A percentile compares a stretch with the other conserved stretches of the same genome.
These are phyloP conservation scores for Fusarium torreyae DNA, from an alignment of 2,329 filamentous ascomycete species.

Conservation along the genomic window DNA sequence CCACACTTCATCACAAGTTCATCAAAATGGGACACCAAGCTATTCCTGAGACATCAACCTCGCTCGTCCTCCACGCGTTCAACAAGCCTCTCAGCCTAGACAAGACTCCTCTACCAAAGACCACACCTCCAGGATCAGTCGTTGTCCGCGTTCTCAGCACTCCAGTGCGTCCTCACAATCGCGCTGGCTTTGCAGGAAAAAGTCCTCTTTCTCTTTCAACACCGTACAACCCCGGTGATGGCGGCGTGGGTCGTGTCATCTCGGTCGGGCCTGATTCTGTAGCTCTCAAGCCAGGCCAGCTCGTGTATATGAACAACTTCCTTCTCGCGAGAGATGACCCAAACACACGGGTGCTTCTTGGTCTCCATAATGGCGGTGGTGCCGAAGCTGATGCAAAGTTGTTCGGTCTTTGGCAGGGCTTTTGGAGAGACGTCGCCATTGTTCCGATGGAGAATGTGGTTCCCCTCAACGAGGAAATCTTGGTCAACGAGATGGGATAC, in stretches of 20 bases:
- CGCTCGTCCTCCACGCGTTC: slow-evolving; percentile 29
- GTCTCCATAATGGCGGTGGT: slow-evolving; percentile 27
- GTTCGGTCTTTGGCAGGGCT: slow-evolving; percentile 30
- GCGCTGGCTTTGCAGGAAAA: slow-evolving; percentile 29
- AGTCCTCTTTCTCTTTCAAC: slow-evolving; percentile 11
- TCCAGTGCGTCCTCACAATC: slow-evolving; percentile 28
- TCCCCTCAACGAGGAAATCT: slow-evolving; percentile 17
- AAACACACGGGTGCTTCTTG: slow-evolving; percentile 17
- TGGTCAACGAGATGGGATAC: slow-evolving; percentile 30
- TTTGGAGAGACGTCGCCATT: slow-evolving; percentile 29
- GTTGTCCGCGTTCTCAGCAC: slow-evolving; percentile 35
- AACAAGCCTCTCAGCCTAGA: slow-evolving; percentile 25
- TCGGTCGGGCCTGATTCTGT: slow-evolving; percentile 28
- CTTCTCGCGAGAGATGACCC: slow-evolving; percentile 28
- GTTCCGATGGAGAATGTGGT: slow-evolving; percentile 26
- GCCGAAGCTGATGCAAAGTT: slow-evolving; percentile 14
- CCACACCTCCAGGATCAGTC: slow-evolving; percentile 11
- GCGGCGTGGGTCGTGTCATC: slow-evolving; percentile 19
- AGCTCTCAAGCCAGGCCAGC: slow-evolving; percentile 22
- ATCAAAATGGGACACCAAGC: slow-evolving; percentile 2
- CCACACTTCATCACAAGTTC: neutral
- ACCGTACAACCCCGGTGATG: slow-evolving; percentile 20
- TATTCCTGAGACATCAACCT: neutral
- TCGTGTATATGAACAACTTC: slow-evolving; percentile 37
- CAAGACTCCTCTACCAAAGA: neutral